Evolutionary conservation across 208 protist species (phyloP).

Genomic region (Trypanosoma conorhini): DNA sequence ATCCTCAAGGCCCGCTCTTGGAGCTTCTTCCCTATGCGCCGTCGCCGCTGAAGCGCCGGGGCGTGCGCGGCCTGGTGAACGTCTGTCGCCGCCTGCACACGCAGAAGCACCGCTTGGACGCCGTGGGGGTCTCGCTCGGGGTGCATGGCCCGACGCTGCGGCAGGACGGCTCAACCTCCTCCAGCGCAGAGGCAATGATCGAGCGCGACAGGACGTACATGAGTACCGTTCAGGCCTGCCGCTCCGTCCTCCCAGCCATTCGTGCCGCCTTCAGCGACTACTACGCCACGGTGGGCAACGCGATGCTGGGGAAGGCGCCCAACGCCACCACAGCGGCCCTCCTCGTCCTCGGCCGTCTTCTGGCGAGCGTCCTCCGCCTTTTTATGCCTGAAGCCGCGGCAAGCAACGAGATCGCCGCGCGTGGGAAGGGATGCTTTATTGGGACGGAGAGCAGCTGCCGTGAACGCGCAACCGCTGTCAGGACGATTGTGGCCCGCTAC

Average conservation of each 20-base stretch:
- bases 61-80: neutral
- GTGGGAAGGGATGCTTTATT: neutral
- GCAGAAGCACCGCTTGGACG: neutral
- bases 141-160: neutral
- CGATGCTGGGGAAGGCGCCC: neutral
- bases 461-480: slow-evolving; percentile 4
- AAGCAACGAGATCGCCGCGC: neutral
- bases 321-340: slow-evolving; percentile 11
- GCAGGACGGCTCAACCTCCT: neutral
- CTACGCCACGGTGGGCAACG: neutral
- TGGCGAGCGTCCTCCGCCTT: slow-evolving; percentile 14
- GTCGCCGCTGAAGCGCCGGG: neutral
- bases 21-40: neutral
- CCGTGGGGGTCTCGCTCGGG: neutral
- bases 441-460: neutral
- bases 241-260: slow-evolving; percentile 7
- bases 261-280: neutral
- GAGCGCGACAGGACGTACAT: neutral
- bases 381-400: slow-evolving; percentile 4
- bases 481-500: slow-evolving; percentile 15
- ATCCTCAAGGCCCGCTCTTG: neutral
- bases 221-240: slow-evolving; percentile 1
- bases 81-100: neutral
- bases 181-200: neutral
- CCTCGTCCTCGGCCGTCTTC: slow-evolving; percentile 6